Base-by-base conservation (phyloP, 108 stramenopile genomes). In the Aurantiochytrium sp. region DNA sequence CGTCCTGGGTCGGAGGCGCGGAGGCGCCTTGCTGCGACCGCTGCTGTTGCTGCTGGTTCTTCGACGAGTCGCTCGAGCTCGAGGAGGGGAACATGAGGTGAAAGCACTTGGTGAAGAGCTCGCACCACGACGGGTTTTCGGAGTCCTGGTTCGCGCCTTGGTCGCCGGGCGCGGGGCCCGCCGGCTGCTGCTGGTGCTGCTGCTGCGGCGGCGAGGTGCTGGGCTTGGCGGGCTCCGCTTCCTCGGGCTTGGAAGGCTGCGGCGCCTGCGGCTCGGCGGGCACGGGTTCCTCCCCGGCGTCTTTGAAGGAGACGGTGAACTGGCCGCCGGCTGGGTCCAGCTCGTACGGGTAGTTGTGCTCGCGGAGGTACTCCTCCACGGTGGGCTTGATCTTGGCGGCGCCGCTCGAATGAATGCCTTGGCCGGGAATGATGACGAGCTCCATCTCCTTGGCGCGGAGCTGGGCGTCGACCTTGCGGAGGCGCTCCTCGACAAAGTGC, bases 341-440 rank as follows among this genome's bases (percentile, higher is more conserved):
- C 3, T 48, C 73, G 45, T 27, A 81, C 30, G 73, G 73, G 73
- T 81, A 81, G 73, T 30, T 30, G 2, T 48, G 6, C 8, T 81
- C 3, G 45, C 45, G 39, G 12, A 81, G 45, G 42, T 48, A 48
- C 73, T 48, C 21, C 27, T 24, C 45, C 17, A 81, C 73, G n/a
- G 39, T 48, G 17, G 73, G 73, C 73, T 81, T 81, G 30, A 81
- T 81, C 24, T 81, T 81, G 73, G 73, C 73, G 45, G 42, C 42
- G 30, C 45, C 45, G 30, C 27, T 48, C 6, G 73, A 81, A 42
- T 81, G 73, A 81, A 48, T 41, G 45, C 73, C 73, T 17, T 41
- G 42, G 30, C 73, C 73, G 12, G 73, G 39, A 30, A 81, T 81
- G 73, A 81, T 81, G 73, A 48, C 45, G 24, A 81, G 73, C 24